Base-by-base conservation (phyloP, 345 rosid species). In the Excoecaria agallocha region DNA sequence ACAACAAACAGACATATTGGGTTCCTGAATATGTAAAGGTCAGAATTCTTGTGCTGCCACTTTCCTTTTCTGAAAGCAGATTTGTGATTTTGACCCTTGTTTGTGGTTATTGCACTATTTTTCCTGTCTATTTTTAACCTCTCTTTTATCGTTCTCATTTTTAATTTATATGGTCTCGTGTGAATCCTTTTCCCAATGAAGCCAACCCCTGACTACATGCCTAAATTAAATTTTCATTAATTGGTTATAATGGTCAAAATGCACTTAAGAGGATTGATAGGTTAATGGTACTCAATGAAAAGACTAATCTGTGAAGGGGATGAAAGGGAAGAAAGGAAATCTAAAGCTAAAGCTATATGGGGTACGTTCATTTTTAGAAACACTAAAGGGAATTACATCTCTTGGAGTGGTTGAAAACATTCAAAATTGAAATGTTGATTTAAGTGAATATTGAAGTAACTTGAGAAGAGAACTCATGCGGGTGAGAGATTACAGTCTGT, bases 11-110 rank as follows among this genome's bases (percentile, higher is more conserved):
- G 84, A 95, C 99, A 0, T 77, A 91, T 68, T 95, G 99, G 99
- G 99, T 95, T 75, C 99, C 99, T n/a, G 96, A 85, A 73, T 91
- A 89, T 81, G 98, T 95, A 81, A 95, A 95, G 99, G 99, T 90
- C 50, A 65, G 88, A 59, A 19, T 5, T 43, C 73, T 76, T 69
- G 77, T 51, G 37, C n/a, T 13, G 6, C 3, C 20, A 35, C 38
- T 30, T 64, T 1, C 45, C 57, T 63, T 20, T 55, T 43, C 20
- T 52, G 45, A 35, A 52, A 39, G 54, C 49, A 13, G 19, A 69
- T 9, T 69, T 10, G 25, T 46, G 48, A 30, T 64, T 43, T 19
- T 22, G 43, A 35, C 20, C 12, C 37, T 7, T 61, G 30, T 43
- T 37, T 41, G 6, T 4, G 13, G 39, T 30, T 30, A n/a, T 30